phyloP scores from a whole-genome alignment of 2,329 filamentous ascomycete genomes.

The Coleophoma cylindrospora region DNA sequence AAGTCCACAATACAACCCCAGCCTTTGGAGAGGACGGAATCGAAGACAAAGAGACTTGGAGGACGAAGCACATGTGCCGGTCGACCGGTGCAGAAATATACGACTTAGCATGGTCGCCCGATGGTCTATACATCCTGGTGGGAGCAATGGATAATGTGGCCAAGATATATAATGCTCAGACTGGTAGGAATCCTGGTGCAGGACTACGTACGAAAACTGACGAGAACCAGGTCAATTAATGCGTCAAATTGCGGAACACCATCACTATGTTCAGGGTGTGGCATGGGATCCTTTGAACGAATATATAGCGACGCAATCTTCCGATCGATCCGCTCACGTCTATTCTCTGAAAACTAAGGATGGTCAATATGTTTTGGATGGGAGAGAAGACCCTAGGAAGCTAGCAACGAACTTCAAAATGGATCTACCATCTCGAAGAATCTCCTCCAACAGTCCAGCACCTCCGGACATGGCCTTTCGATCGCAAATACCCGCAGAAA shows the following conservation, averaged over 20 bases:
- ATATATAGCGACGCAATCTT: slow-evolving; percentile 96
- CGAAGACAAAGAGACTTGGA: slow-evolving; percentile 96
- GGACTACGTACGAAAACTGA: too few species aligned
- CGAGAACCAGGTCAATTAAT: slow-evolving; percentile 52
- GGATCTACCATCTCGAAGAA: slow-evolving; percentile 85
- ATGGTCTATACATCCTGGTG: slow-evolving; percentile 92
- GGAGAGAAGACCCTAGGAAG: slow-evolving; percentile 62
- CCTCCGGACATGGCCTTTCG: slow-evolving; percentile 74
- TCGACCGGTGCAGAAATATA: slow-evolving; percentile 96
- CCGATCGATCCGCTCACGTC: slow-evolving; percentile 95
- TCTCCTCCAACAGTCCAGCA: slow-evolving; percentile 88
- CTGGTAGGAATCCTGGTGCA: slow-evolving; percentile 50
- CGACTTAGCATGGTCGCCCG: slow-evolving; percentile 98
- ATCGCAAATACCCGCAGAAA: slow-evolving; percentile 55
- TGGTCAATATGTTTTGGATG: slow-evolving; percentile 78
- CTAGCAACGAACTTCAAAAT: slow-evolving; percentile 75
- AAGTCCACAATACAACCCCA: slow-evolving; percentile 57
- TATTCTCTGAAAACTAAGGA: slow-evolving; percentile 96
- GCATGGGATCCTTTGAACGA: slow-evolving; percentile 98
- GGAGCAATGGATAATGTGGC: slow-evolving; percentile 98
- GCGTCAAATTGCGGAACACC: slow-evolving; percentile 93
- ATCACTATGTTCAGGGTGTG: slow-evolving; percentile 96
- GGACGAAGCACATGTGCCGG: slow-evolving; percentile 95
- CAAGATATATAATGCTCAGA: slow-evolving; percentile 91
- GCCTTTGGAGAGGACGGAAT: slow-evolving; percentile 76